These are phyloP conservation scores for Dispira parvispora DNA, from an alignment of 192 early-diverging fungal genomes.

Conservation along the genomic window DNA sequence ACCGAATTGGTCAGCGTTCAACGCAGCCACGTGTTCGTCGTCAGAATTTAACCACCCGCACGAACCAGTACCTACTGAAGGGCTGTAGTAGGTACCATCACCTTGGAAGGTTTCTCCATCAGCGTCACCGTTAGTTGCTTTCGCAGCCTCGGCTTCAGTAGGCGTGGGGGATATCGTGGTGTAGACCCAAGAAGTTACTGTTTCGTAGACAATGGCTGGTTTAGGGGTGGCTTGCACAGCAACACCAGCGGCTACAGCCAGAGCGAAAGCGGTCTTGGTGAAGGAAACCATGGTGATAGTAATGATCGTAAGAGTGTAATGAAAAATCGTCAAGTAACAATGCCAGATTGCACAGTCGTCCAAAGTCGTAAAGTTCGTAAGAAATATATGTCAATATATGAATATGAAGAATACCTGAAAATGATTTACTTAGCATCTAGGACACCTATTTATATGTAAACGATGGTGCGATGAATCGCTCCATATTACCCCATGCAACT, in stretches of 20 bases:
- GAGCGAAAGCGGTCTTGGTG: neutral
- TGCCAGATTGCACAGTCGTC: neutral
- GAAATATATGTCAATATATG: neutral
- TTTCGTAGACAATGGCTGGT: neutral
- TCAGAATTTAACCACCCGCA: constrained; percentile 31
- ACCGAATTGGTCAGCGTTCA: constrained; percentile 36
- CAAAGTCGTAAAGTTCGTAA: neutral
- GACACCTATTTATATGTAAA: too few species aligned
- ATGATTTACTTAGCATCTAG: too few species aligned
- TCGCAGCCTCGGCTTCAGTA: neutral
- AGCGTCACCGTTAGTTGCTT: neutral
- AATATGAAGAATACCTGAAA: neutral
- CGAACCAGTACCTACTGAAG: constrained; percentile 27
- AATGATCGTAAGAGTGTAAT: neutral
- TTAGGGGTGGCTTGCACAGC: neutral
- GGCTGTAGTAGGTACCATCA: constrained; percentile 36
- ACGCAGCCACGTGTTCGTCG: constrained; percentile 31
- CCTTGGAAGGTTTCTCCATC: constrained; percentile 23
- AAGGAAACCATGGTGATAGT: neutral
- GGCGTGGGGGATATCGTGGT: neutral
- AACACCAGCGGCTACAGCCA: neutral
- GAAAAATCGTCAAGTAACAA: neutral
- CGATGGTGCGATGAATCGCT: too few species aligned
- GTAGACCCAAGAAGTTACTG: neutral
- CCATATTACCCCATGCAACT: too few species aligned